These are phyloP conservation scores for Sphaerulina musiva DNA, from an alignment of 2,329 filamentous ascomycete genomes.

Conservation along the genomic window DNA sequence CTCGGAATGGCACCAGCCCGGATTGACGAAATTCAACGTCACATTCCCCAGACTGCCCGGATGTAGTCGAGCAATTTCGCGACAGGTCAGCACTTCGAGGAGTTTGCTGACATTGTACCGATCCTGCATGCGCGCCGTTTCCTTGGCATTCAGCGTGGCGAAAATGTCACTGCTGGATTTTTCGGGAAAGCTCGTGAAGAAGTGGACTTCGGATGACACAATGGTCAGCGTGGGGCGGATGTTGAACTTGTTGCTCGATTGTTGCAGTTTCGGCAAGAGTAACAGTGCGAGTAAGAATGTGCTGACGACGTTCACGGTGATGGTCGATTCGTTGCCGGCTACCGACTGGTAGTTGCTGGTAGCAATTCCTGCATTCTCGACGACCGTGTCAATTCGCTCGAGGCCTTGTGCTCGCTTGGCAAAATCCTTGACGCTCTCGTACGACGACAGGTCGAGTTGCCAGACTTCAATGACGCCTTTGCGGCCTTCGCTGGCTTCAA, in stretches of 20 bases:
- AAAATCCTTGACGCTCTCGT: constrained; percentile 36
- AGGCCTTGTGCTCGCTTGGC: constrained; percentile 30
- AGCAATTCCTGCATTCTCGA: constrained; percentile 41
- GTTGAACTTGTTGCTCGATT: constrained; percentile 33
- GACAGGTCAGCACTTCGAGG: constrained; percentile 43
- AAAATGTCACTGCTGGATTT: constrained; percentile 35
- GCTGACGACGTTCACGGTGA: constrained; percentile 51
- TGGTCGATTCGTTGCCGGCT: constrained; percentile 44
- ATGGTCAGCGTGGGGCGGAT: constrained; percentile 36
- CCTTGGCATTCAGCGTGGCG: constrained; percentile 33
- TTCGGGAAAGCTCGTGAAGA: constrained; percentile 31
- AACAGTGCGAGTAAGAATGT: constrained; percentile 48
- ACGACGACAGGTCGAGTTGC: constrained; percentile 41
- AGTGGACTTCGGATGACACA: constrained; percentile 42
- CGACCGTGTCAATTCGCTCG: constrained; percentile 32
- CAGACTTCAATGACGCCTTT: constrained; percentile 40
- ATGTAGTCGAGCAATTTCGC: constrained; percentile 30
- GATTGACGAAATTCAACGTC: constrained; percentile 48
- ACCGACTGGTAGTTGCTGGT: constrained; percentile 28
- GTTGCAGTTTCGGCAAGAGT: constrained; percentile 47
- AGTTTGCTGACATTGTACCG: constrained; percentile 46
- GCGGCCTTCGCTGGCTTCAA: constrained; percentile 33
- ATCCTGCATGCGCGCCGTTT: constrained; percentile 34
- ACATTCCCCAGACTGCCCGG: constrained; percentile 32
- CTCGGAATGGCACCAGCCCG: constrained; percentile 48